Evolutionary conservation across 441 rosid genomes (phyloP).

Genomic region (Sinapis alba): DNA sequence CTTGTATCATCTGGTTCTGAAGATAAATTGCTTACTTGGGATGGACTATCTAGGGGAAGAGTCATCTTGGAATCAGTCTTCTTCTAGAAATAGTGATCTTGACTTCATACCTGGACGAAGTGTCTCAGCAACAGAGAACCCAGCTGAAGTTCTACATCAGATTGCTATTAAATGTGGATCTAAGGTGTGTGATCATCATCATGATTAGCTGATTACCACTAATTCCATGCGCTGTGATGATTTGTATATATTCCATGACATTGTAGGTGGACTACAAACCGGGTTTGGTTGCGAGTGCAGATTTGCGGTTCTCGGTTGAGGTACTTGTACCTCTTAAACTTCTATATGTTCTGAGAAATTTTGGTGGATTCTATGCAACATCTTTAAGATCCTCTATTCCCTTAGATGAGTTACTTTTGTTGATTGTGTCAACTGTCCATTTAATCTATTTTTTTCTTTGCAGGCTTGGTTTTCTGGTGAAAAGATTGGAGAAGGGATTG

Average conservation of each 20-base stretch:
- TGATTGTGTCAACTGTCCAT: constrained; percentile 2
- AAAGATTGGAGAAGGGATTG: constrained; percentile 83
- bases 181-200: constrained; percentile 54
- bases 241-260: constrained; percentile 23
- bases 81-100: constrained; percentile 66
- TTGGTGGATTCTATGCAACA: constrained; percentile 17
- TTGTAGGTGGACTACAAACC: constrained; percentile 83
- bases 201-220: background rate
- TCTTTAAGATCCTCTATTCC: constrained; percentile 18
- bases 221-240: background rate
- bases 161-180: constrained; percentile 90
- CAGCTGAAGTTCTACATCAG: constrained; percentile 67
- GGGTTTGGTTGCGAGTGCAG: constrained; percentile 65
- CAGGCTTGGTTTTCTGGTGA: constrained; percentile 93
- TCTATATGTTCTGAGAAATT: constrained; percentile 10
- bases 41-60: constrained; percentile 63
- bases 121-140: constrained; percentile 61
- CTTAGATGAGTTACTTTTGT: background rate
- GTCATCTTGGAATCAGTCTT: constrained; percentile 53
- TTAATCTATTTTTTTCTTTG: constrained; percentile 25
- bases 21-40: constrained; percentile 27
- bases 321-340: constrained; percentile 44
- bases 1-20: constrained; percentile 23
- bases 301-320: constrained; percentile 85
- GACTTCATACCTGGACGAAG: constrained; percentile 65